Base-by-base conservation (phyloP, 805 yeast genomes). In the Torulaspora gathmanii region DNA sequence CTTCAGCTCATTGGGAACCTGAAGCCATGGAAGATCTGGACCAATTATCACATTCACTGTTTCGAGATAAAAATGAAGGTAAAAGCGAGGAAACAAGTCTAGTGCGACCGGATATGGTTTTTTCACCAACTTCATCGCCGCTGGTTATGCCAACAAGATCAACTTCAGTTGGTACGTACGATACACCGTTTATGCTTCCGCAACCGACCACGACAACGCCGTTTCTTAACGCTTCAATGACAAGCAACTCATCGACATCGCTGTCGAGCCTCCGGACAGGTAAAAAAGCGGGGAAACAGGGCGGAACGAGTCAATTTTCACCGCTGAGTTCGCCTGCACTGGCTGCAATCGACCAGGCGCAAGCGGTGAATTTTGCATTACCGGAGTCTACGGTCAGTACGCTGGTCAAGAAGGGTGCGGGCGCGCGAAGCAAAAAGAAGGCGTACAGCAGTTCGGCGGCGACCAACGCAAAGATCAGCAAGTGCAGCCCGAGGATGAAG, bases 101-200 rank as follows among this genome's bases (percentile, higher is more conserved):
- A 44, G 71, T 78, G 2, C 65, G 79, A 35, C 80, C 83, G 1
- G 82, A 78, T 48, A 78, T 77, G 40, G 77, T 77, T 4, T 85
- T 82, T 64, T 85, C 93, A 1, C 93, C 95, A 0, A 70, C 85
- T 49, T 77, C 82, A 1, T 82, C 90, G 2, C 95, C 95, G 0
- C 82, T 85, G 8, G 83, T 80, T 12, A 78, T 88, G 47, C 53
- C 53, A 10, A 36, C 46, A 22, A 29, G 43, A 16, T 41, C 46
- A 4, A 37, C 44, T 15, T 41, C 47, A 15, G 30, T 37, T 5
- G 46, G 51, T n/a, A 45, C 44, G 10, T 50, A 47, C 20, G 50
- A 48, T 31, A 54, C 58, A 2, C 58, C 58, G n/a, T 52, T 52
- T 31, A 26, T 54, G 49, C 17, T 27, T 4, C 31, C 37, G 26